Conservation (phyloP, 129 eudicot species). For the Escallonia rubra region DNA sequence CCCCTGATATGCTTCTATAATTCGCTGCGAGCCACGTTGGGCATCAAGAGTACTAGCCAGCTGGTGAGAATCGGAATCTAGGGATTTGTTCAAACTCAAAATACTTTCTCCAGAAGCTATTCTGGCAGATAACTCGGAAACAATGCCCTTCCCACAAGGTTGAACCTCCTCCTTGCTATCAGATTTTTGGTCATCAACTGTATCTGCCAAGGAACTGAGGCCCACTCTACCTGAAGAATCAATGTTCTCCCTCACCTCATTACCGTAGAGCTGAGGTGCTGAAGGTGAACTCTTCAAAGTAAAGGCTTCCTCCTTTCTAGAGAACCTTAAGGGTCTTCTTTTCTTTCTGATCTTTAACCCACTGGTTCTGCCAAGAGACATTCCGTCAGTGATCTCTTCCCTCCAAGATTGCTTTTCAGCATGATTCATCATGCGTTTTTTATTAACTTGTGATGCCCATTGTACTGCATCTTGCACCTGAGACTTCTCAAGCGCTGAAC, state of each 20-base stretch:
- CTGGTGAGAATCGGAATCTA: conserved; percentile 20
- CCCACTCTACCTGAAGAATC: conserved; percentile 23
- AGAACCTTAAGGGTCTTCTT: conserved; percentile 5
- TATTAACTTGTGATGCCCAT: conserved; percentile 5
- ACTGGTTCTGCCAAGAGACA: conserved; percentile 12
- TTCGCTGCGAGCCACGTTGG: conserved; percentile 8
- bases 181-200: conserved; percentile 15
- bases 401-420: conserved; percentile 8
- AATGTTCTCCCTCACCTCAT: conserved; percentile 6
- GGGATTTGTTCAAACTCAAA: conserved; percentile 24
- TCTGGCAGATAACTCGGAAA: conserved; percentile 6
- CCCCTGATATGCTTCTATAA: conserved; percentile 11
- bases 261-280: conserved; percentile 4
- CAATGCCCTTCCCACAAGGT: conserved; percentile 15
- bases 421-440: conserved; percentile 6
- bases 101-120: conserved; percentile 21
- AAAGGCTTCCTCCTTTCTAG: conserved; percentile 15
- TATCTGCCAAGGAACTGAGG: conserved; percentile 9
- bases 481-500: conserved; percentile 23
- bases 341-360: conserved; percentile 25
- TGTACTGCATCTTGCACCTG: conserved; percentile 4
- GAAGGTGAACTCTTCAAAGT: conserved; percentile 23
- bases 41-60: conserved; percentile 11
- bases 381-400: conserved; percentile 13
- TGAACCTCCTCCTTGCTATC: conserved; percentile 13